Evolutionary conservation across 2,329 filamentous ascomycete genomes (phyloP).

Genomic region (Verticillium tricorpus): DNA sequence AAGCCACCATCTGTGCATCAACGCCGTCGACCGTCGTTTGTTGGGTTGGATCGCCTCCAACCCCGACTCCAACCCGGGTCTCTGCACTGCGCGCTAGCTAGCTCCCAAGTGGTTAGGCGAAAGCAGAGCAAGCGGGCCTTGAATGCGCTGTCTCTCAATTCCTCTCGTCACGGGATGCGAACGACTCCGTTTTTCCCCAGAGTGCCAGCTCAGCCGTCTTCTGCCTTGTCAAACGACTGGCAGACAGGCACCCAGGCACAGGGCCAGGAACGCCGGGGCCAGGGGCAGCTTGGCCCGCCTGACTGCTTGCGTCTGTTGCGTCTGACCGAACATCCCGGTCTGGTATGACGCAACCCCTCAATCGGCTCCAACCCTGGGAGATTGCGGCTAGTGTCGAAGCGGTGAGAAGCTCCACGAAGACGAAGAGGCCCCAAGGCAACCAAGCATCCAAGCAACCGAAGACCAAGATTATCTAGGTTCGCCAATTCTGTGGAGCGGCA

Average conservation of each 20-base stretch:
- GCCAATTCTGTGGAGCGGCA: not conserved
- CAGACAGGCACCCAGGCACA: not conserved
- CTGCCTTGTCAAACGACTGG: not conserved
- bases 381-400: conserved; percentile 1
- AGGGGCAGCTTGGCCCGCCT: not conserved
- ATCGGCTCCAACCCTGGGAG: not conserved
- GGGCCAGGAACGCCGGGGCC: not conserved
- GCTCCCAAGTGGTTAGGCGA: not conserved
- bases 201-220: not conserved
- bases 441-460: not conserved
- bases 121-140: not conserved
- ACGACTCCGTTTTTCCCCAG: not conserved
- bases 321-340: conserved; percentile 3
- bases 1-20: not conserved
- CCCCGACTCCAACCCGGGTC: not conserved
- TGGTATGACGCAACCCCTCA: conserved; percentile 1
- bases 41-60: not conserved
- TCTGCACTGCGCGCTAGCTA: not conserved
- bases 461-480: not conserved
- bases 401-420: not conserved
- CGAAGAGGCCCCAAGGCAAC: not conserved
- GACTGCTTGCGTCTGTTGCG: not conserved
- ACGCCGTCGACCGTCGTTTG: not conserved
- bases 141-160: not conserved
- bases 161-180: not conserved